Base-by-base conservation (phyloP, 108 stramenopile species). In the Skeletonema menzelii region DNA sequence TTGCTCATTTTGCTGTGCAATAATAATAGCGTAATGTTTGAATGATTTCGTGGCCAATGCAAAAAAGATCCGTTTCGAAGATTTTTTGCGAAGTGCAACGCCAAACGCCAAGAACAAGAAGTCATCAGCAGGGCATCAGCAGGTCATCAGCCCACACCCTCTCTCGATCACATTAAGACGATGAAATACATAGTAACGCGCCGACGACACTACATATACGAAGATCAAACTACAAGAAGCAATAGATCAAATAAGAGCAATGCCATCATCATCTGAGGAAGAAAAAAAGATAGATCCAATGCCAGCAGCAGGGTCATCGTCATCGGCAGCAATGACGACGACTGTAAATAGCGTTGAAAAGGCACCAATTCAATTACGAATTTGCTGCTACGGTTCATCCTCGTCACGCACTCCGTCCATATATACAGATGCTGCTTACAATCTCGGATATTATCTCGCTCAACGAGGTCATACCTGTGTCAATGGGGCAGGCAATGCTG, bases 351-450 rank as follows among this genome's bases (percentile, higher is more conserved):
- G n/a, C 30, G 19, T 46, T 17, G 44, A 53, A 10, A 24, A 53
- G 20, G 49, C 49, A 22, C 63, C 69, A 20, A 61, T 28, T 17
- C 72, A 88, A 7, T 79, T 95, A 1, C 85, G 90, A 5, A 71
- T 92, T 20, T 88, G 87, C 62, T 94, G 93, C 78, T 94, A 92
- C 72, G 95, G 95, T 44, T 91, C 90, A 12, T 89, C 88, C 6
- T 86, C 86, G 24, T 76, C 86, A 35, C 70, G 85, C 14, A 95
- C 95, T 22, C 92, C 91, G 6, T 60, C 68, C 11, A 62, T 69
- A 28, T 92, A 90, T 67, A 67, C 84, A 14, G 62, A 80, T 31
- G 90, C 87, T 59, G 94, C 95, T 0, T 82, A 85, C 38, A 31
- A 72, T 20, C 68, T 95, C 26, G 95, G 95, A 4, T 83, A 82